These are phyloP conservation scores for Xylariaceae sp. DNA, from an alignment of 2,329 filamentous ascomycete species.

Conservation along the genomic window DNA sequence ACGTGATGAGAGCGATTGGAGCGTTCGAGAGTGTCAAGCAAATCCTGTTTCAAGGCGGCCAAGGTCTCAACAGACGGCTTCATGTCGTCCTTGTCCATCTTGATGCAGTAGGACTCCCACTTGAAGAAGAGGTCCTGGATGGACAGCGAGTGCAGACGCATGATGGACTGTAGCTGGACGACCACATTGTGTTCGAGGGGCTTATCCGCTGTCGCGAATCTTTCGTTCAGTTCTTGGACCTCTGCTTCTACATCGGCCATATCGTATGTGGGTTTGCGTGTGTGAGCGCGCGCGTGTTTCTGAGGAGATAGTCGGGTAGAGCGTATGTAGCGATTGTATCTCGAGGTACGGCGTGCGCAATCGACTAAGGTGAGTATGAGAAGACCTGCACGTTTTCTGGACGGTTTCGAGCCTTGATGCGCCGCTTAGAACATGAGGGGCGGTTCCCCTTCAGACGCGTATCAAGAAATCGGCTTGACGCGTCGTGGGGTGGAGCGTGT, in stretches of 20 bases:
- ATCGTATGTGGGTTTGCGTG: constrained; percentile 3
- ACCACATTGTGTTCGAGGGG: constrained; percentile 74
- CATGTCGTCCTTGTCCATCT: constrained; percentile 80
- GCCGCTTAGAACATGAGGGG: too few species aligned
- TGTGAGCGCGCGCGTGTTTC: background rate
- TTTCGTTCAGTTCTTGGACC: constrained; percentile 42
- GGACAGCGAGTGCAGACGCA: constrained; percentile 76
- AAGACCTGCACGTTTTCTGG: too few species aligned
- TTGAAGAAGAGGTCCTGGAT: constrained; percentile 93
- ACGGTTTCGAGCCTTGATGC: too few species aligned
- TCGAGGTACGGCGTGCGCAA: too few species aligned
- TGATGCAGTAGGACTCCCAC: constrained; percentile 97
- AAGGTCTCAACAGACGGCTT: constrained; percentile 68
- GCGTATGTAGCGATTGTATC: too few species aligned
- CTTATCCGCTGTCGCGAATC: constrained; percentile 55
- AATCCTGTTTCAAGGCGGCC: constrained; percentile 77
- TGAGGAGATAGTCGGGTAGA: background rate
- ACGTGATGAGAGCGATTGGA: constrained; percentile 63
- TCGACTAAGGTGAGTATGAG: too few species aligned
- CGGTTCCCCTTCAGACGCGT: too few species aligned
- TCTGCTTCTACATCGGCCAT: constrained; percentile 38
- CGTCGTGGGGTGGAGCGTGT: too few species aligned
- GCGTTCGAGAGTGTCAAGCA: constrained; percentile 81
- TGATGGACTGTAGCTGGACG: constrained; percentile 78
- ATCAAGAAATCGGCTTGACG: too few species aligned